A percentile compares a stretch with the other conserved stretches of the same genome.
phyloP scores from a whole-genome alignment of 176 grass and related monocot species.

The Triticum monococcum region DNA sequence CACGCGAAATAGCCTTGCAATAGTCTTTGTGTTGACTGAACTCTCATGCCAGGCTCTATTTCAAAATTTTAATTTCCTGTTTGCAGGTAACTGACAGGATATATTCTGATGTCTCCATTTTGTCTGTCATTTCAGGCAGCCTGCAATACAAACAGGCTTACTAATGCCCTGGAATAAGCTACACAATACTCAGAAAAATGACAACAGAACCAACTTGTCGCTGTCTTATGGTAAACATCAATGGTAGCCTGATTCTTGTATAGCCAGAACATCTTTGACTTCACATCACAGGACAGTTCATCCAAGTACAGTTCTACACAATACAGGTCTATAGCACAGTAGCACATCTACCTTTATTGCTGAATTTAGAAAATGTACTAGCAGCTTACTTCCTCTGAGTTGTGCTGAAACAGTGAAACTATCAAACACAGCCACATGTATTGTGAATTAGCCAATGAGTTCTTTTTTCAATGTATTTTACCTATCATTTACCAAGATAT shows the following conservation, averaged over 20 bases:
- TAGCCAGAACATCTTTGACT: neutral
- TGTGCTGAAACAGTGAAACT: neutral
- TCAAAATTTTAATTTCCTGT: neutral
- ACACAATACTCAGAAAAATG: neutral
- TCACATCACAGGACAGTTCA: neutral
- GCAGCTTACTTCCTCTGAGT: neutral
- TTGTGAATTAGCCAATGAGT: neutral
- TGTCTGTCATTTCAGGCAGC: constrained; percentile 9
- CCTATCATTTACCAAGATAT: neutral
- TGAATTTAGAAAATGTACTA: neutral
- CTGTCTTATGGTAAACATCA: neutral
- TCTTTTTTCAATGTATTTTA: neutral
- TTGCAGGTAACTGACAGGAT: neutral
- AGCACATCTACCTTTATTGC: neutral
- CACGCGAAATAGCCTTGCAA: neutral
- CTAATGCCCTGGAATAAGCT: neutral
- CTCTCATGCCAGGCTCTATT: neutral
- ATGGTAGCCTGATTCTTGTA: neutral
- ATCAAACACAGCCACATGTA: neutral
- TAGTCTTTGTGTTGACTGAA: neutral
- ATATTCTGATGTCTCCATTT: neutral
- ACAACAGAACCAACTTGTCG: constrained; percentile 8
- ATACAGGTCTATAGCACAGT: neutral
- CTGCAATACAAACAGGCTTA: constrained; percentile 13
- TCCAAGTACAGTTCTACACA: neutral